Base-by-base conservation (phyloP, 1,139 yeast genomes). In the Geotrichum aggregatum region DNA sequence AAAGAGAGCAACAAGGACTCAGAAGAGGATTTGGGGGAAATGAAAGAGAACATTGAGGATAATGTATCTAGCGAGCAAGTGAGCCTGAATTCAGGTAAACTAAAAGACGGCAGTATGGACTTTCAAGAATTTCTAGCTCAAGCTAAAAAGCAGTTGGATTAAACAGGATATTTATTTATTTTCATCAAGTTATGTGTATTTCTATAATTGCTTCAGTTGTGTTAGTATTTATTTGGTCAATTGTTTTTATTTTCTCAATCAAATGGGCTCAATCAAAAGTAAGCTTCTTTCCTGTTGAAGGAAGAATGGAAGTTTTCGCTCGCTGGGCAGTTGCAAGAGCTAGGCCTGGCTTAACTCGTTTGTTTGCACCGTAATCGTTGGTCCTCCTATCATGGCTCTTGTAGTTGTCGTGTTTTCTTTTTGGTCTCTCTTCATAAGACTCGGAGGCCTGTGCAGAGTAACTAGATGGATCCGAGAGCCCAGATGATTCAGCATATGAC, bases 321-420 rank as follows among this genome's bases (percentile, higher is more conserved):
- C 98, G 80, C 70, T 82, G 96, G 1, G 98, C 97, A 16, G 76
- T 75, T 3, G 96, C 94, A 63, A 92, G 76, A 0, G 96, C 96
- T 44, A 87, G 78, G 35, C 97, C 91, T 6, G 98, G 88, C 59
- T 83, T 84, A 52, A 80, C 70, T 69, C 89, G 75, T 62, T 75
- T 74, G 54, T 71, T 71, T 26, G 65, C 45, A 34, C 35, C 55
- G 28, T 22, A 62, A 65, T 59, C 70, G 62, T 39, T 58, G 64
- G 56, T 28, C 16, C 36, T 36, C 8, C 28, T 33, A 18, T 35
- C n/a, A 18, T 26, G 28, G 48, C 30, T 39, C 5, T 44, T 35
- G 14, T 13, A 14, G n/a, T 13, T 47, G 19, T 48, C 47, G 16
- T 48, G 41, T 22, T 35, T 34, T 16, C 33, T 22, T 35, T 35